These are phyloP conservation scores for Pleurotus ostreatus DNA, from an alignment of 768 basidiomycete species.

Conservation along the genomic window DNA sequence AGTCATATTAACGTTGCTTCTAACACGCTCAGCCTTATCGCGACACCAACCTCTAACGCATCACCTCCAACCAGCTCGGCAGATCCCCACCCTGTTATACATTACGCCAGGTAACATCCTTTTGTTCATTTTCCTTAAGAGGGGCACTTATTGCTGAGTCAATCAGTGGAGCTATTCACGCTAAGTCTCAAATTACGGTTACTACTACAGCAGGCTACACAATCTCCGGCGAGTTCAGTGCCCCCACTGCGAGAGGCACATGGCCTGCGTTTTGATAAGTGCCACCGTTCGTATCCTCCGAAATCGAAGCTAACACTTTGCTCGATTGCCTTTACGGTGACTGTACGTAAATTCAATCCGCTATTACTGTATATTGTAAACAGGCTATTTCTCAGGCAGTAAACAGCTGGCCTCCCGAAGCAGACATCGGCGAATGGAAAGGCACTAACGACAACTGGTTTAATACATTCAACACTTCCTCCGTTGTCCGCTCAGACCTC, in stretches of 20 bases:
- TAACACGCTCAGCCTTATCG: constrained; percentile 35
- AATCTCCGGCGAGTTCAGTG: constrained; percentile 38
- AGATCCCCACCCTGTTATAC: constrained; percentile 38
- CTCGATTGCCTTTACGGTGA: constrained; percentile 20
- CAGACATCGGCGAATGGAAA: constrained; percentile 44
- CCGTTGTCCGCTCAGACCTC: constrained; percentile 33
- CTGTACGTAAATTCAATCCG: constrained; percentile 14
- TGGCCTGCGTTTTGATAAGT: constrained; percentile 49
- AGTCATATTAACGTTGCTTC: constrained; percentile 32
- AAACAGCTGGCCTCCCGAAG: constrained; percentile 39
- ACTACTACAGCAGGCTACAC: constrained; percentile 31
- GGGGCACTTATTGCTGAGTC: no score
- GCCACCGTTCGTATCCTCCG: no score
- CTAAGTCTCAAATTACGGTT: constrained; percentile 37
- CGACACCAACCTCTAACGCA: constrained; percentile 34
- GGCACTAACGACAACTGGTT: constrained; percentile 40
- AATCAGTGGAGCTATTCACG: constrained; percentile 34
- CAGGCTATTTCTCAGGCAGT: no score
- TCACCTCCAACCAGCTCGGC: constrained; percentile 35
- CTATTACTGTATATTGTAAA: not conserved
- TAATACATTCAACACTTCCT: constrained; percentile 43
- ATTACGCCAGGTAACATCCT: constrained; percentile 41
- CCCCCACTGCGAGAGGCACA: constrained; percentile 35
- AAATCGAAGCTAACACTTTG: not conserved
- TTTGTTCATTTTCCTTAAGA: no score